Percentiles rank a stretch among this genome's conserved stretches.
phyloP scores from a whole-genome alignment of 805 yeast species.

The Metschnikowia chrysomelidarum region DNA sequence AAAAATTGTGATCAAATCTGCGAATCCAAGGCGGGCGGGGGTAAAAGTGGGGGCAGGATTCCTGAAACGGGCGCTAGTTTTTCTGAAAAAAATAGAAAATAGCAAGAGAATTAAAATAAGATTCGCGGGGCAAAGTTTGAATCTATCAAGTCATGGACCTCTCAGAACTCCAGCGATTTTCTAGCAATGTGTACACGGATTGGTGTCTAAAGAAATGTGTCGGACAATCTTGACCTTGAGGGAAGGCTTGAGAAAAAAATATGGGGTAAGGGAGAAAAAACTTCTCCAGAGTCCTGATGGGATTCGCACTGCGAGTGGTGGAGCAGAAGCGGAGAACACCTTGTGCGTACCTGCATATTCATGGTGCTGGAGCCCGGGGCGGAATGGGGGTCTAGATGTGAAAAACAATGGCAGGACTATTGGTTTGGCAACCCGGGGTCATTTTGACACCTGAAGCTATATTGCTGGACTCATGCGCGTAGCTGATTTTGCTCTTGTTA shows the following conservation, averaged over 20 bases:
- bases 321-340: conserved; percentile 22
- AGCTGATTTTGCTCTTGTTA: no score
- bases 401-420: no score
- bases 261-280: conserved; percentile 20
- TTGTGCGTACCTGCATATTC: conserved; percentile 9
- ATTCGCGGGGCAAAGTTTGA: background rate
- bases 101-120: background rate
- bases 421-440: no score
- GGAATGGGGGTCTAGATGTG: no score
- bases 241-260: conserved; percentile 13
- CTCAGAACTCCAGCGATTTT: background rate
- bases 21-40: conserved; percentile 2
- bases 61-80: conserved; percentile 1
- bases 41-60: conserved; percentile 8
- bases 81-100: background rate
- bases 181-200: no score
- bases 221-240: conserved; percentile 3
- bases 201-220: conserved; percentile 3
- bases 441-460: no score
- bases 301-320: conserved; percentile 15
- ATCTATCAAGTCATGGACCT: no score
- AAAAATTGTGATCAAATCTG: background rate
- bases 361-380: no score
- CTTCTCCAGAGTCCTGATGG: conserved; percentile 19
- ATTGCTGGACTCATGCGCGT: no score